A percentile compares a stretch with the other conserved stretches of the same genome.
phyloP scores from a whole-genome alignment of 257 asterid species.

The Haberlea rhodopensis region DNA sequence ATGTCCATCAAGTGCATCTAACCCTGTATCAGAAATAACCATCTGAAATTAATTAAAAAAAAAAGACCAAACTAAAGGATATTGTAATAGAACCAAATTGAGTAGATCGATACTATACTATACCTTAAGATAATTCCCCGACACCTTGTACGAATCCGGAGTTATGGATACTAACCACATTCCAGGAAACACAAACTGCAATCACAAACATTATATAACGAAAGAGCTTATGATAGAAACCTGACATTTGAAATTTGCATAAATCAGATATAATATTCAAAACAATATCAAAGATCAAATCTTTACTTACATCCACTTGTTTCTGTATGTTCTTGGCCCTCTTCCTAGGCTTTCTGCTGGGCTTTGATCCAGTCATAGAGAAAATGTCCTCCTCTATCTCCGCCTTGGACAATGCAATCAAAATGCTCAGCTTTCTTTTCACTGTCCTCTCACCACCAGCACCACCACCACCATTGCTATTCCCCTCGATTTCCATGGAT shows the following conservation, averaged over 20 bases:
- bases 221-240: background rate
- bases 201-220: constrained; percentile 3
- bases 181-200: constrained; percentile 69
- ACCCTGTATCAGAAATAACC: constrained; percentile 39
- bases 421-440: constrained; percentile 44
- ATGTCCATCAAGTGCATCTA: constrained; percentile 36
- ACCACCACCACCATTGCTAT: constrained; percentile 23
- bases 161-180: constrained; percentile 57
- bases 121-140: constrained; percentile 60
- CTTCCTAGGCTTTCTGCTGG: constrained; percentile 73
- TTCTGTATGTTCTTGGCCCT: constrained; percentile 55
- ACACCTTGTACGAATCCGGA: constrained; percentile 64
- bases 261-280: background rate
- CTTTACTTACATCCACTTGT: constrained; percentile 56
- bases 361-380: constrained; percentile 61
- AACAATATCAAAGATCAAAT: constrained; percentile 12
- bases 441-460: constrained; percentile 38
- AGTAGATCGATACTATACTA: constrained; percentile 14
- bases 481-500: constrained; percentile 34
- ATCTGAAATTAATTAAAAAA: background rate
- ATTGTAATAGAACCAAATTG: constrained; percentile 9
- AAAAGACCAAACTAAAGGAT: constrained; percentile 1
- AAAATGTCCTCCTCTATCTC: constrained; percentile 77
- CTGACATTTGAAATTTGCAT: background rate
- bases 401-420: constrained; percentile 42